Percentiles rank a stretch among this genome's conserved stretches.
phyloP scores from a whole-genome alignment of 805 yeast genomes.

The Tetrapisispora namnaoensis region DNA sequence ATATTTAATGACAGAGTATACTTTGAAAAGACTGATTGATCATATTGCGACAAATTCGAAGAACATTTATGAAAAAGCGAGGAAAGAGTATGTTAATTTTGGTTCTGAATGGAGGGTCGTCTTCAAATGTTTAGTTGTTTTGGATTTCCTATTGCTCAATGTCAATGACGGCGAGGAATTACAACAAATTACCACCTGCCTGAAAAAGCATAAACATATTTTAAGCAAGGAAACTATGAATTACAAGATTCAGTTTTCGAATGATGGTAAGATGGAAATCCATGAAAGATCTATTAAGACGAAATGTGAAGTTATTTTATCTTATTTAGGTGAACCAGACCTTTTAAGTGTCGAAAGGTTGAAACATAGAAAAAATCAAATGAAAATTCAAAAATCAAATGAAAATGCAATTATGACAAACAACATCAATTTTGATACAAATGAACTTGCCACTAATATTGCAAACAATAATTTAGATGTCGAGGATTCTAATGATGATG shows the following conservation, averaged over 20 bases:
- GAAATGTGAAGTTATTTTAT: slow-evolving; percentile 26
- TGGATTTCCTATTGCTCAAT: slow-evolving; percentile 29
- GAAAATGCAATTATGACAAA: slow-evolving; percentile 2
- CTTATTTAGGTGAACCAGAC: slow-evolving; percentile 22
- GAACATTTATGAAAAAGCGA: slow-evolving; percentile 30
- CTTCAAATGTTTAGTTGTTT: slow-evolving; percentile 29
- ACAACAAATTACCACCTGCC: slow-evolving; percentile 25
- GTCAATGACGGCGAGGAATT: slow-evolving; percentile 27
- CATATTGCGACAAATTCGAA: slow-evolving; percentile 30
- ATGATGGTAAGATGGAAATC: slow-evolving; percentile 32
- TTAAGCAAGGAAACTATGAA: slow-evolving; percentile 23
- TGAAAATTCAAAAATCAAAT: slow-evolving; percentile 28
- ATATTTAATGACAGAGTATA: slow-evolving; percentile 28
- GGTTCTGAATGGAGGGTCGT: slow-evolving; percentile 36
- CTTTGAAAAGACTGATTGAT: slow-evolving; percentile 28
- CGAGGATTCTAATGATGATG: slow-evolving; percentile 4
- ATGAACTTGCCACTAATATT: slow-evolving; percentile 2
- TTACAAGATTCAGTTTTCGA: slow-evolving; percentile 25
- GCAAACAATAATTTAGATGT: slow-evolving; percentile 3
- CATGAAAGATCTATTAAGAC: slow-evolving; percentile 31
- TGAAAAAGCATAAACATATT: slow-evolving; percentile 27
- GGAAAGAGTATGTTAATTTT: slow-evolving; percentile 32
- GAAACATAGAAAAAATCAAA: slow-evolving; percentile 21
- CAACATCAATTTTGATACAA: background rate
- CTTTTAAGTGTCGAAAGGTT: slow-evolving; percentile 25